Base-by-base conservation (phyloP, 2,329 filamentous ascomycete genomes). In the Purpureocillium takamizusanense region DNA sequence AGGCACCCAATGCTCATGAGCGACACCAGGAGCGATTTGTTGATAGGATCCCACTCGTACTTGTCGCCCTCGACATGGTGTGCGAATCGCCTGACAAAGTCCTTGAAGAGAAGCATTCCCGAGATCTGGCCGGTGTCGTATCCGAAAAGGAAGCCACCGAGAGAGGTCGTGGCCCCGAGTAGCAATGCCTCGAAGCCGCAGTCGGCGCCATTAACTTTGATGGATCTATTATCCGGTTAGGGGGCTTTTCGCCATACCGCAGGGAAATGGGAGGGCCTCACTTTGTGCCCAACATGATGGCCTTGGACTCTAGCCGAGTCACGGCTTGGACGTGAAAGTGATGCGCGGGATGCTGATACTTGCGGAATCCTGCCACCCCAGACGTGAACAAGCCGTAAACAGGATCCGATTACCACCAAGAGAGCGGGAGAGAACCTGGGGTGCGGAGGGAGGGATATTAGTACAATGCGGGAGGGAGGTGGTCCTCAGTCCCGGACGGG, bases 51-150 rank as follows among this genome's bases (percentile, higher is more conserved):
- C 52, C 61, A 70, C 42, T 54, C 53, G 10, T 5, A 25, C 44
- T 50, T 62, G 13, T 51, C 44, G 7, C 67, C 69, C 11, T 54
- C 35, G 17, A 65, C 56, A 2, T 53, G 49, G 40, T 71, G 64
- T 14, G 69, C 74, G 45, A 81, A 81, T 9, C 75, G 69, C n/a
- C 63, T 37, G 21, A 66, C 63, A 51, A 76, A 80, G 54, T 80
- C 72, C 9, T 53, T 41, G 51, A 72, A 72, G 14, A 69, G 54
- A 9, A 72, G 56, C 51, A 72, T 65, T 31, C 59, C 62, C 7
- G 71, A 74, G 37, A 78, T 76, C 49, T 77, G 72, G 46, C 74
- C 76, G 9, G 74, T 80, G 46, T 80, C 76, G 47, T 78, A 79
- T 35, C 76, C 77, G 53, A 78, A 79, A 43, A 81, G 67, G 54